Percentiles rank a stretch among this genome's conserved stretches.
Conservation (phyloP, 1,284 basidiomycete species). For the Boletus subluridellus region DNA sequence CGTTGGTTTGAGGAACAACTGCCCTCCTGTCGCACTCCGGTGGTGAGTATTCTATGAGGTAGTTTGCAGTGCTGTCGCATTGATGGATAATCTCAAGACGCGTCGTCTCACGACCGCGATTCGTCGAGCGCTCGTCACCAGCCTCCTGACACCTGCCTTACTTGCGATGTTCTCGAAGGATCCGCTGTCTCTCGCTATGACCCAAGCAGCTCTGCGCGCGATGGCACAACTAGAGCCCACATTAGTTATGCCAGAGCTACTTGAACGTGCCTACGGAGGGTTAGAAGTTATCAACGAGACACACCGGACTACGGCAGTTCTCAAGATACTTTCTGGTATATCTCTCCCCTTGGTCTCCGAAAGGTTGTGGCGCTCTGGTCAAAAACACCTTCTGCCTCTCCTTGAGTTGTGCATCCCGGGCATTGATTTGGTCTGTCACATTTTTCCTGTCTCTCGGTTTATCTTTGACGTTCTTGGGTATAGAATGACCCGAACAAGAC, state of each 20-base stretch:
- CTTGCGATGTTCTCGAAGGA: conserved; percentile 97
- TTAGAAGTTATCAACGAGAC: conserved; percentile 95
- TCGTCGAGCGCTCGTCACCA: conserved; percentile 78
- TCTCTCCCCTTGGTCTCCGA: conserved; percentile 78
- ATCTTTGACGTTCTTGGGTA: conserved; percentile 4
- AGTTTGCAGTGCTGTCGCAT: neutral
- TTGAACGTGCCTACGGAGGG: conserved; percentile 89
- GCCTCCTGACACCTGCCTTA: conserved; percentile 83
- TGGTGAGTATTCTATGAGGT: conserved; percentile 41
- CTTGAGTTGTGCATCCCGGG: conserved; percentile 90
- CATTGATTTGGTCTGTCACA: conserved; percentile 69
- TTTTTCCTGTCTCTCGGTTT: neutral
- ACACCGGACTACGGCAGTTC: conserved; percentile 86
- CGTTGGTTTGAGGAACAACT: conserved; percentile 83
- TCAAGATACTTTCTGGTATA: conserved; percentile 83
- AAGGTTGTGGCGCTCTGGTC: conserved; percentile 77
- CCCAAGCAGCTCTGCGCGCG: conserved; percentile 68
- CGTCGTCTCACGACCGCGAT: conserved; percentile 82
- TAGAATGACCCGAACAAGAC: conserved; percentile 95
- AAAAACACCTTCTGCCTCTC: conserved; percentile 85
- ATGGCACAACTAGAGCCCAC: conserved; percentile 83
- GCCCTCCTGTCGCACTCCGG: conserved; percentile 77
- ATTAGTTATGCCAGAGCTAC: conserved; percentile 87
- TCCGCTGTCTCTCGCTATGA: conserved; percentile 59
- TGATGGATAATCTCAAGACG: conserved; percentile 39